Percentiles rank a stretch among this genome's conserved stretches.
Conservation (phyloP, 2,329 filamentous ascomycete genomes). For the Geosmithia putterillii region DNA sequence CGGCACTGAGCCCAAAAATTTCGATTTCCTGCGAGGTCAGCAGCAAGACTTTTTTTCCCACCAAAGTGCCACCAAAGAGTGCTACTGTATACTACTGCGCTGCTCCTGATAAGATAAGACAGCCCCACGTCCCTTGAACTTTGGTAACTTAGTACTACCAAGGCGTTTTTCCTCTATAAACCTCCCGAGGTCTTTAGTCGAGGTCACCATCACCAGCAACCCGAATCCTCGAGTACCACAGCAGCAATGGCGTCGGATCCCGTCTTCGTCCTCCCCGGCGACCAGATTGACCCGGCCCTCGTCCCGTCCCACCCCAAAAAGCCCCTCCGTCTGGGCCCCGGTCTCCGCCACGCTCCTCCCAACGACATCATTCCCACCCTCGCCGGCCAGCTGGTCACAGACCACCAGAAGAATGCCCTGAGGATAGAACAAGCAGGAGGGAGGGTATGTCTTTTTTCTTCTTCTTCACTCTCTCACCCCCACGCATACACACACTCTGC, state of each 20-base stretch:
- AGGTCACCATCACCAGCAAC: no score
- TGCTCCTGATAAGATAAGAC: no score
- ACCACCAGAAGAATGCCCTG: conserved; percentile 62
- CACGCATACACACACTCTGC: not conserved
- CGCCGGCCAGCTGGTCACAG: conserved; percentile 53
- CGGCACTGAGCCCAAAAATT: not conserved
- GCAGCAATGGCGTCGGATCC: conserved; percentile 24
- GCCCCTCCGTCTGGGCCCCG: conserved; percentile 71
- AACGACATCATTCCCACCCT: conserved; percentile 57
- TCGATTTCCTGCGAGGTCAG: not conserved
- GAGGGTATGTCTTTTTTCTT: conserved; percentile 37
- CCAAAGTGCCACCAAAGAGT: not conserved
- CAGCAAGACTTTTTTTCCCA: not conserved
- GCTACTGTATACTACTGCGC: no score
- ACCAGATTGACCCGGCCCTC: conserved; percentile 51
- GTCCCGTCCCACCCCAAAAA: conserved; percentile 58
- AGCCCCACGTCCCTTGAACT: no score
- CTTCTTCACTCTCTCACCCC: not conserved
- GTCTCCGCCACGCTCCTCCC: conserved; percentile 72
- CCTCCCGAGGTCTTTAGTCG: no score
- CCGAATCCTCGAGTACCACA: no score
- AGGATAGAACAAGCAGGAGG: conserved; percentile 64
- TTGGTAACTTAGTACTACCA: no score
- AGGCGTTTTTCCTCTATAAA: no score
- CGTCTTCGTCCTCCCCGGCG: conserved; percentile 71